Evolutionary conservation across 768 basidiomycete genomes (phyloP), one percentile per base, ranked within the genome.

Genomic region (Rubroboletus satanas): DNA sequence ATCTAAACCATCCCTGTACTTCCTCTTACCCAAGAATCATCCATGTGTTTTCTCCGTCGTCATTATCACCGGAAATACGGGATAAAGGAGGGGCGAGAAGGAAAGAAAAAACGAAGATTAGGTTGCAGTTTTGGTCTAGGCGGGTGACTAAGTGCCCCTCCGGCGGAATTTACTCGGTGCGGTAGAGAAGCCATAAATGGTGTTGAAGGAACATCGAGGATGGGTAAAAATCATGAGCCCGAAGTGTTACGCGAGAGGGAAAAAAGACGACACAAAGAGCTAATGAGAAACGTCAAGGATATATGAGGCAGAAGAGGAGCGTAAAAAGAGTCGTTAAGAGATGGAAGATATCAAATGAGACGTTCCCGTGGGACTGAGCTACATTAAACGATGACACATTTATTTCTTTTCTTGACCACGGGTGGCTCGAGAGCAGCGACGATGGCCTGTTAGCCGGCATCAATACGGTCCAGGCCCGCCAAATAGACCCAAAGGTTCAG

Each of bases 371-470:
- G 58, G 52, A 57, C 60, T 55, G 55, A 54, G 56, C 63, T 68
- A 67, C 61, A 66, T 86, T 81, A 98, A 71, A 93, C 81, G 71
- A 98, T 82, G 71, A 91, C 79, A 83, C 95, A 98, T 73, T 81
- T 86, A 64, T 66, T 75, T 76, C 71, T 83, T 79, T 81, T 85
- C 78, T 85, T 97, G 70, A 91, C 80, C 60, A 96, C 87, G 62
- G 97, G 97, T 48, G 97, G 97, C 71, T 99, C 96, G 60, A 98
- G 85, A 11, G 96, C 97, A 65, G 96, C 96, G 56, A 98, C 97
- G 67, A 99, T 98, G 51, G 97, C 97, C 94, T 70, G 38, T 56
- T 2, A 23, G 2, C 41, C 55, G 43, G 29, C n/a, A 26, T 66
- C 56, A 63, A 41, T 48, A 58, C 10, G 7, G 21, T 21, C 32